Percentiles rank a stretch among this genome's conserved stretches.
These are phyloP conservation scores for Diaporthe sp. DNA, from an alignment of 2,329 filamentous ascomycete species.

Conservation along the genomic window DNA sequence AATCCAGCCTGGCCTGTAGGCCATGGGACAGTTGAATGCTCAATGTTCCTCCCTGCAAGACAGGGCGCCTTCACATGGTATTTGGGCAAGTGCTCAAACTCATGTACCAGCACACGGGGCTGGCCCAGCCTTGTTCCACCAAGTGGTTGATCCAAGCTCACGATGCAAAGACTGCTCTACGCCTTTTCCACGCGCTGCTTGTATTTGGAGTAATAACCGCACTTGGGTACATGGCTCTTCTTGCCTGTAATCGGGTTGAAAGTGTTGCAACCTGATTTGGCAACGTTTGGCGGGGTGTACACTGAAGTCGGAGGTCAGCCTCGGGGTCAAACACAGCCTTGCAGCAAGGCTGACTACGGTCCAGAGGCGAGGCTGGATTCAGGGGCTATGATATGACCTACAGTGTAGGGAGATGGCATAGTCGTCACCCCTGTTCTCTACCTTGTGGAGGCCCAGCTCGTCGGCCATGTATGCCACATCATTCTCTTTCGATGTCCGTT, in stretches of 20 bases:
- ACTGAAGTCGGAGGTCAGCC: slow-evolving; percentile 56
- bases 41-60: neutral
- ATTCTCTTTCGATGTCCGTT: slow-evolving; percentile 77
- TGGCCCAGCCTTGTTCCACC: slow-evolving; percentile 5
- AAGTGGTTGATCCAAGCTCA: slow-evolving; percentile 24
- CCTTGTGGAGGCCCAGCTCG: slow-evolving; percentile 86
- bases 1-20: neutral
- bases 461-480: slow-evolving; percentile 93
- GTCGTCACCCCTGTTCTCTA: slow-evolving; percentile 80
- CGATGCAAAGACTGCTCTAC: neutral
- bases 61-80: neutral
- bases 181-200: slow-evolving; percentile 60
- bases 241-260: slow-evolving; percentile 84
- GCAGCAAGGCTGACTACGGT: slow-evolving; percentile 26
- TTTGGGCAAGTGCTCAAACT: slow-evolving; percentile 13
- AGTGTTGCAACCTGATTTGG: slow-evolving; percentile 83
- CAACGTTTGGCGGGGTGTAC: slow-evolving; percentile 91
- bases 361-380: slow-evolving; percentile 37
- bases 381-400: slow-evolving; percentile 53
- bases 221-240: slow-evolving; percentile 77
- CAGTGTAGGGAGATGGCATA: slow-evolving; percentile 87
- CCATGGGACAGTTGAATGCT: neutral
- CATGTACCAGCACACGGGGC: neutral
- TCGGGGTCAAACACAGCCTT: slow-evolving; percentile 20
- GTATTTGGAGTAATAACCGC: slow-evolving; percentile 78